Conservation (phyloP, 768 basidiomycete species). For the Favolaschia claudopus region DNA sequence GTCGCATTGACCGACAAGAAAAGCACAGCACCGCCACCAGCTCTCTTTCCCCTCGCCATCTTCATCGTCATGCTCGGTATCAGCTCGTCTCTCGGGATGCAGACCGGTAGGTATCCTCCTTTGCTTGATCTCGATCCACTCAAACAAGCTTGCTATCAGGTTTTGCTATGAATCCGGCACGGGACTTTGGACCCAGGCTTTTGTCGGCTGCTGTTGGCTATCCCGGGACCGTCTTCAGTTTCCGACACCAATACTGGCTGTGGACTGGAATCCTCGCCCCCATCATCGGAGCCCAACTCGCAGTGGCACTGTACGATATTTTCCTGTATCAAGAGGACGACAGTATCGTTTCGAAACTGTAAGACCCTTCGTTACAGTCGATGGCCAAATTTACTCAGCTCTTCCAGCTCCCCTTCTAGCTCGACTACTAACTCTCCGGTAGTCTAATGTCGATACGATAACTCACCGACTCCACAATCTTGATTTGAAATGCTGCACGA, state of each 20-base stretch:
- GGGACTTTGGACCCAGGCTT: slow-evolving; percentile 63
- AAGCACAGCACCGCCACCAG: slow-evolving; percentile 50
- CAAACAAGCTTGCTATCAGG: slow-evolving; percentile 13
- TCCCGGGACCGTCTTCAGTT: slow-evolving; percentile 45
- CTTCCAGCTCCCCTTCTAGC: no score
- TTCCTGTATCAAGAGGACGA: slow-evolving; percentile 56
- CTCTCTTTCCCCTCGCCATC: slow-evolving; percentile 54
- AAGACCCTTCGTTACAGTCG: neutral
- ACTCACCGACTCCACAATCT: no score
- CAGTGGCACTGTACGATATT: slow-evolving; percentile 53
- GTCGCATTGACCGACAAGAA: slow-evolving; percentile 51
- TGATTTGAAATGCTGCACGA: no score
- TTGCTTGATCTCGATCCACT: neutral
- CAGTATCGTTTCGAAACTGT: slow-evolving; percentile 43
- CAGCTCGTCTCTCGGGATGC: slow-evolving; percentile 56
- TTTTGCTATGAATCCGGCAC: slow-evolving; percentile 63
- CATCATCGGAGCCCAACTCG: slow-evolving; percentile 54
- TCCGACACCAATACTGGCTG: slow-evolving; percentile 59
- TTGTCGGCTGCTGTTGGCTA: slow-evolving; percentile 64
- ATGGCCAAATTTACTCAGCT: no score
- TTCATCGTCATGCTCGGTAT: slow-evolving; percentile 58
- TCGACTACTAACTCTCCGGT: no score
- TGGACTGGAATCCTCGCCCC: slow-evolving; percentile 60
- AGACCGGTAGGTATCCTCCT: slow-evolving; percentile 41
- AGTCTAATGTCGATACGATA: no score